These are phyloP conservation scores for Cruciata laevipes DNA, from an alignment of 257 asterid genomes.

Conservation along the genomic window DNA sequence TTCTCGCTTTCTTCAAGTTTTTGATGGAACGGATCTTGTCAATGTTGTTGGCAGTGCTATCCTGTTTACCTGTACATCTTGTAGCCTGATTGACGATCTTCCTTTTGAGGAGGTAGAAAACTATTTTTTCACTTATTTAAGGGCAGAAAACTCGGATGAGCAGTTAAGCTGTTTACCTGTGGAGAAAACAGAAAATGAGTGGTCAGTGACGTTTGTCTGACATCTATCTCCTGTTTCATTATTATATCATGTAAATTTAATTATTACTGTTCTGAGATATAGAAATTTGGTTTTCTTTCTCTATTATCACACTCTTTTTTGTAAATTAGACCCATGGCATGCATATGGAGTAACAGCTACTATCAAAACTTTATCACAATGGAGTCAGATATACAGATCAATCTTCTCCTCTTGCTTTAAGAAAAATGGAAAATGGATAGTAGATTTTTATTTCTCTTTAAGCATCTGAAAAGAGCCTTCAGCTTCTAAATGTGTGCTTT, in stretches of 20 bases:
- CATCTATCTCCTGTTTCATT: not conserved
- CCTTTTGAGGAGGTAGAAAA: constrained; percentile 2
- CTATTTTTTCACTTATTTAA: not conserved
- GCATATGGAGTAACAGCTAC: not conserved
- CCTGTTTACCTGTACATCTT: constrained; percentile 1
- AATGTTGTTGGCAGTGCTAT: constrained; percentile 12
- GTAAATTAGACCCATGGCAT: not conserved
- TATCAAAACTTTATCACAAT: not conserved
- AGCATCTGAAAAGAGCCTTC: not conserved
- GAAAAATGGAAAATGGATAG: not conserved
- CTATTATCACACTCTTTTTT: not conserved
- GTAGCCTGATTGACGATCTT: constrained; percentile 10
- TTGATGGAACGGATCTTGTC: constrained; percentile 13
- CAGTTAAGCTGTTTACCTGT: not conserved
- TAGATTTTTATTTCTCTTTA: not conserved
- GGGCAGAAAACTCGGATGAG: not conserved
- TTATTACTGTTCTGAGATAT: not conserved
- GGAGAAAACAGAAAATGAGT: constrained; percentile 3
- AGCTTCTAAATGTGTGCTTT: not conserved
- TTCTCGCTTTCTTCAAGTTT: constrained; percentile 19
- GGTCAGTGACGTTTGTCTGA: constrained; percentile 8
- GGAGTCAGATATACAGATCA: not conserved
- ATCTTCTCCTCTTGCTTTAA: not conserved
- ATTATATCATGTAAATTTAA: not conserved
- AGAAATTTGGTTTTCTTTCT: not conserved